Conservation (phyloP, 345 rosid genomes). For the Hypericum androsaemum region DNA sequence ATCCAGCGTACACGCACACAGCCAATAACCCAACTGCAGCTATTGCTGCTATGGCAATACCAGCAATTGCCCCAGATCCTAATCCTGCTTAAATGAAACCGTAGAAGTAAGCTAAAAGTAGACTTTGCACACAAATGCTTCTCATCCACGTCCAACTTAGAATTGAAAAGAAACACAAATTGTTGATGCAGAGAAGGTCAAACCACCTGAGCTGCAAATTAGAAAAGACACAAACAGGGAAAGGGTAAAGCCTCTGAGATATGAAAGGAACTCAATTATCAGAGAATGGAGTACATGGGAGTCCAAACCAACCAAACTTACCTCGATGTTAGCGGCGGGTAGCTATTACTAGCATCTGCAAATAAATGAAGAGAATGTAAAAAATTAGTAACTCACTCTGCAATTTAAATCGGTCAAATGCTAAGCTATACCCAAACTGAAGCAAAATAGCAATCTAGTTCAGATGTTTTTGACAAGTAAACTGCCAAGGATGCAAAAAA, state of each 20-base stretch:
- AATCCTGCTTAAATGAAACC: conserved; percentile 41
- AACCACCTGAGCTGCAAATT: conserved; percentile 57
- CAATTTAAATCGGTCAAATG: too few species aligned
- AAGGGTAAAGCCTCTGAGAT: neutral
- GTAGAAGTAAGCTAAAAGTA: conserved; percentile 14
- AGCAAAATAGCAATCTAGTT: too few species aligned
- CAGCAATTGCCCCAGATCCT: conserved; percentile 52
- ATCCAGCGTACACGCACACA: conserved; percentile 26
- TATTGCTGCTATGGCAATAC: conserved; percentile 45
- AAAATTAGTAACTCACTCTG: neutral
- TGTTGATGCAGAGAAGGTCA: conserved; percentile 24
- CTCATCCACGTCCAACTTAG: too few species aligned
- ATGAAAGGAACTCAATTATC: conserved; percentile 4
- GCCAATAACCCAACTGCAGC: conserved; percentile 33
- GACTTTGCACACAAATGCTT: too few species aligned
- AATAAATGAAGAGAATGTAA: conserved; percentile 10
- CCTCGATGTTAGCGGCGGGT: conserved; percentile 47
- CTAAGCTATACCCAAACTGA: too few species aligned
- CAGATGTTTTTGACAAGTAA: too few species aligned
- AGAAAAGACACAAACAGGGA: conserved; percentile 10
- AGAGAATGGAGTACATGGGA: conserved; percentile 9
- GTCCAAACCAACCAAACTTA: conserved; percentile 9
- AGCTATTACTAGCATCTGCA: conserved; percentile 52
- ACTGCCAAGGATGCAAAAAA: too few species aligned
- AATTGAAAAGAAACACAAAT: conserved; percentile 13